These are phyloP conservation scores for Ammopiptanthus mongolicus DNA, from an alignment of 306 rosid species.

Conservation along the genomic window DNA sequence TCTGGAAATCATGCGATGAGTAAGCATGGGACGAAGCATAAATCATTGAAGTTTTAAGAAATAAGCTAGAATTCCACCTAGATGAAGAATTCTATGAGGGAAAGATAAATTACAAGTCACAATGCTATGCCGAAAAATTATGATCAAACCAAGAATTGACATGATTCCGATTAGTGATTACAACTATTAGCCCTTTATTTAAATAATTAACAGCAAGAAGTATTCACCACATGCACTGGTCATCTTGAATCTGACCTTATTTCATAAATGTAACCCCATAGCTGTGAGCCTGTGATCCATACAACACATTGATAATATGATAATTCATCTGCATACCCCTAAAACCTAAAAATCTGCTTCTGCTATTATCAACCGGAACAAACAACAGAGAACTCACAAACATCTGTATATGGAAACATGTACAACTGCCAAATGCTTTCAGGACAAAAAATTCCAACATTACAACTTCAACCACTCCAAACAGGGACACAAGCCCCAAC, in stretches of 20 bases:
- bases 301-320: not conserved
- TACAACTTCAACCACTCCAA: conserved; percentile 90
- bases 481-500: conserved; percentile 98
- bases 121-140: no score
- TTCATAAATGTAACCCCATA: not conserved
- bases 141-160: no score
- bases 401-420: not conserved
- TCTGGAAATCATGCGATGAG: no score
- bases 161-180: no score
- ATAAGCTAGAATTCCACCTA: no score
- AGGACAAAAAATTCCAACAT: conserved; percentile 3
- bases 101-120: no score
- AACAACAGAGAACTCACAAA: not conserved
- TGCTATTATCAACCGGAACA: not conserved
- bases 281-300: not conserved
- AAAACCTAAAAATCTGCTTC: conserved; percentile 6
- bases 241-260: conserved; percentile 12
- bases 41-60: no score
- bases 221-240: not conserved
- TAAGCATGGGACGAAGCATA: no score
- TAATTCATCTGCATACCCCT: conserved; percentile 6
- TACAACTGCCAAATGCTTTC: not conserved
- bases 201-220: not conserved
- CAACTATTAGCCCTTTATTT: no score
- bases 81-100: no score